A percentile compares a stretch with the other conserved stretches of the same genome.
Conservation (phyloP, 352 stramenopile species). For the Phytophthora palmivora region DNA sequence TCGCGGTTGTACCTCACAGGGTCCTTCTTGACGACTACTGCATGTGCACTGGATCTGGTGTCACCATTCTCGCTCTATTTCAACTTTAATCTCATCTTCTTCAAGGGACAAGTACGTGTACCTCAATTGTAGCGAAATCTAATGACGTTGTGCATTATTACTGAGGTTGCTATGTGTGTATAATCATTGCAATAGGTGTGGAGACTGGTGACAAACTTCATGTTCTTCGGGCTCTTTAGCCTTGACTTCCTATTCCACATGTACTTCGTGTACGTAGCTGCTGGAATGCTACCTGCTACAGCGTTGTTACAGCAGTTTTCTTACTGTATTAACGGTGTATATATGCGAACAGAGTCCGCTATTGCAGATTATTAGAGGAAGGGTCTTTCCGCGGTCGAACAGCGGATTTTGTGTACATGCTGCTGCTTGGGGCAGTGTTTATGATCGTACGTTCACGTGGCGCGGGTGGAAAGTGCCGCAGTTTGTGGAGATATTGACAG, state of each 20-base stretch:
- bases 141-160: background rate
- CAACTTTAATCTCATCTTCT: slow-evolving; percentile 97
- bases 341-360: slow-evolving; percentile 77
- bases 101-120: slow-evolving; percentile 93
- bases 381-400: slow-evolving; percentile 97
- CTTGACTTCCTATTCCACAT: slow-evolving; percentile 99
- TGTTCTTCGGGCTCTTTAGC: slow-evolving; percentile 99
- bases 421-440: slow-evolving; percentile 94
- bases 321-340: slow-evolving; percentile 7
- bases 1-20: slow-evolving; percentile 98
- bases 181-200: slow-evolving; percentile 73
- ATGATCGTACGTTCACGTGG: slow-evolving; percentile 89
- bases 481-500: background rate
- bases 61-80: slow-evolving; percentile 97
- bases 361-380: slow-evolving; percentile 97
- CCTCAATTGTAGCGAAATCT: background rate
- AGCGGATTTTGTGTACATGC: slow-evolving; percentile 98
- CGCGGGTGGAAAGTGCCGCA: background rate
- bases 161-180: background rate
- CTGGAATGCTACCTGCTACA: slow-evolving; percentile 14
- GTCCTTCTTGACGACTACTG: slow-evolving; percentile 97
- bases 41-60: slow-evolving; percentile 96
- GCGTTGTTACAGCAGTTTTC: background rate
- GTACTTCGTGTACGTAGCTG: slow-evolving; percentile 97
- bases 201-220: slow-evolving; percentile 97